Conservation (phyloP, 2,329 filamentous ascomycete species). For the Ophiocordyceps polyrhachis-furcata region DNA sequence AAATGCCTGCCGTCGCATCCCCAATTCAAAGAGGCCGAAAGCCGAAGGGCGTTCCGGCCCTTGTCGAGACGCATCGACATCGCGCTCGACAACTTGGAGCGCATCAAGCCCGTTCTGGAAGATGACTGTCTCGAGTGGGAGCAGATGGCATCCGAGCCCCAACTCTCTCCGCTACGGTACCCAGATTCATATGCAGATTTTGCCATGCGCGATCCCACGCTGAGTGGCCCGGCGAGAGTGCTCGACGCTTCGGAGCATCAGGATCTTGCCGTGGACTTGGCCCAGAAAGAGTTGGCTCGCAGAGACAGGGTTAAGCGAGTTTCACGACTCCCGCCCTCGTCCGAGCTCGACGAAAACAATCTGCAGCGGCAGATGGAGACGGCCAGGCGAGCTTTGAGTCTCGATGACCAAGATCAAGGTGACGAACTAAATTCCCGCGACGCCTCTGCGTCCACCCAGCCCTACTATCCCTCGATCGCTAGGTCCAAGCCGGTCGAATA, state of each 20-base stretch:
- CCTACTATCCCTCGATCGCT: slow-evolving; percentile 38
- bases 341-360: slow-evolving; percentile 19
- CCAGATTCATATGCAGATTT: slow-evolving; percentile 22
- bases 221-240: slow-evolving; percentile 37
- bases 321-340: slow-evolving; percentile 26
- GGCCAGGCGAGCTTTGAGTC: slow-evolving; percentile 27
- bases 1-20: slow-evolving; percentile 60
- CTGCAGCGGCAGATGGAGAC: slow-evolving; percentile 34
- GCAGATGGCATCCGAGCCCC: slow-evolving; percentile 22
- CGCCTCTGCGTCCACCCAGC: slow-evolving; percentile 12
- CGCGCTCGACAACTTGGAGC: slow-evolving; percentile 55
- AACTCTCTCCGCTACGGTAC: slow-evolving; percentile 5
- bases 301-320: slow-evolving; percentile 43
- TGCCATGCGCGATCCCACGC: slow-evolving; percentile 40
- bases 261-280: slow-evolving; percentile 59
- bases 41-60: slow-evolving; percentile 39
- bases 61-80: slow-evolving; percentile 29
- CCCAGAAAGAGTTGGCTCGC: slow-evolving; percentile 50
- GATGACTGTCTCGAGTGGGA: slow-evolving; percentile 50
- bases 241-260: slow-evolving; percentile 53
- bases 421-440: slow-evolving; percentile 8
- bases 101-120: slow-evolving; percentile 61
- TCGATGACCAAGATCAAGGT: slow-evolving; percentile 5
- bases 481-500: slow-evolving; percentile 31
- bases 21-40: slow-evolving; percentile 47